Evolutionary conservation across 148 eudicot genomes (phyloP).

Genomic region (Gaultheria prostrata): DNA sequence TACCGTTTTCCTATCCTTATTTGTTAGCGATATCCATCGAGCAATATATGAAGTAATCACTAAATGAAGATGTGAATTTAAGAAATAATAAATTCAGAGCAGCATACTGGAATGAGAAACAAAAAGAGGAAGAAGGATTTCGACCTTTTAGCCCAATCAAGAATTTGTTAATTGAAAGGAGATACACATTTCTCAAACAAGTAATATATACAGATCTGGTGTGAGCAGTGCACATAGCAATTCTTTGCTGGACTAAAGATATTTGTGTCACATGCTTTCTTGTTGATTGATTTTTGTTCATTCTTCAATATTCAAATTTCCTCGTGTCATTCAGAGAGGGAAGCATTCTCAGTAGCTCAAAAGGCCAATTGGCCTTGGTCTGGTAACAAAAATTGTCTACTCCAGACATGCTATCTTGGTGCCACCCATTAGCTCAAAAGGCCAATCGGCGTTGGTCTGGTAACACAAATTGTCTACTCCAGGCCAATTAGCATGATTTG

Average conservation of each 20-base stretch:
- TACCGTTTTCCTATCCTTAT: not conserved
- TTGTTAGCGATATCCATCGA: not conserved
- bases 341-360: not conserved
- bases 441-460: not conserved
- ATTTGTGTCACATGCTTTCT: too few relatives aligned
- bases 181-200: not conserved
- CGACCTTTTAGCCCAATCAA: not conserved
- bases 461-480: not conserved
- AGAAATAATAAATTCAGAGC: not conserved
- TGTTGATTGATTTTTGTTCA: too few relatives aligned
- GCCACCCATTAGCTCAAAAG: not conserved
- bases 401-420: not conserved
- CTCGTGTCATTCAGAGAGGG: not conserved
- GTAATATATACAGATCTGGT: too few relatives aligned
- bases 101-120: not conserved
- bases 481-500: not conserved
- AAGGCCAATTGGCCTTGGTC: not conserved
- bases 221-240: too few relatives aligned
- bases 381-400: not conserved
- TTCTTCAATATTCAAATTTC: not conserved
- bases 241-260: too few relatives aligned
- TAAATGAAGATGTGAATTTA: not conserved
- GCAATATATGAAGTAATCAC: not conserved
- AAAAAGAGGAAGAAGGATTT: not conserved
- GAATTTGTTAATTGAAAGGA: not conserved